Evolutionary conservation across 306 rosid species (phyloP).

Genomic region (Cicer cuneatum): DNA sequence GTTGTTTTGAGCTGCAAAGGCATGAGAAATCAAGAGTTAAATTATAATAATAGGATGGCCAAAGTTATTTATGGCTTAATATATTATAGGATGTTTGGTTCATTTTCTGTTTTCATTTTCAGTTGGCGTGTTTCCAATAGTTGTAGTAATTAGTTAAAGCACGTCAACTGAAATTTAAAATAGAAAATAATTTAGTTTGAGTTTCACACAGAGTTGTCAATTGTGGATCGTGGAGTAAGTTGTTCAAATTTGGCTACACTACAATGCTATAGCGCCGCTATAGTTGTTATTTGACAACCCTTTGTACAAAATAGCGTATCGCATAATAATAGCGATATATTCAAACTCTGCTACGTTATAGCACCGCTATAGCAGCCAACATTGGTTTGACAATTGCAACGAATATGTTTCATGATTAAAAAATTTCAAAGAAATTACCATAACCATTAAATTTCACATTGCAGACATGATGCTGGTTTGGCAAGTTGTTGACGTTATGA

Average conservation of each 20-base stretch:
- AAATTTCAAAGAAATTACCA: constrained; percentile 54
- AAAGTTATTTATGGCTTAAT: constrained; percentile 33
- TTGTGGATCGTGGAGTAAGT: too few relatives aligned
- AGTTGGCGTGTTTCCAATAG: neutral
- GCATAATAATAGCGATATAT: too few relatives aligned
- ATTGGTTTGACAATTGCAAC: constrained; percentile 32
- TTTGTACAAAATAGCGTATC: too few relatives aligned
- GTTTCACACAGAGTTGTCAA: too few relatives aligned
- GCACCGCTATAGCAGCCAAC: too few relatives aligned
- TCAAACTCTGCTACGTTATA: too few relatives aligned
- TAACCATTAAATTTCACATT: constrained; percentile 50
- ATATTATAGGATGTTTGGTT: constrained; percentile 8
- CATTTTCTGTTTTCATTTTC: neutral
- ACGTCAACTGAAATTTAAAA: constrained; percentile 14
- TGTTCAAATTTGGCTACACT: too few relatives aligned
- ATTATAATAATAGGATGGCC: constrained; percentile 38
- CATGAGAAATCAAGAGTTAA: constrained; percentile 43
- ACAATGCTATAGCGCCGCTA: too few relatives aligned
- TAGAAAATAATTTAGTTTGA: neutral
- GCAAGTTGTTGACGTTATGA: constrained; percentile 56
- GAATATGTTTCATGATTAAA: constrained; percentile 32
- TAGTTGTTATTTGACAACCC: too few relatives aligned
- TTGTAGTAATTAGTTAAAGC: neutral
- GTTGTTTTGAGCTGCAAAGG: constrained; percentile 59
- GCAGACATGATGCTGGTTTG: constrained; percentile 55